Evolutionary conservation across 495 filamentous ascomycete genomes (phyloP).

Genomic region (Daldinia caldariorum): DNA sequence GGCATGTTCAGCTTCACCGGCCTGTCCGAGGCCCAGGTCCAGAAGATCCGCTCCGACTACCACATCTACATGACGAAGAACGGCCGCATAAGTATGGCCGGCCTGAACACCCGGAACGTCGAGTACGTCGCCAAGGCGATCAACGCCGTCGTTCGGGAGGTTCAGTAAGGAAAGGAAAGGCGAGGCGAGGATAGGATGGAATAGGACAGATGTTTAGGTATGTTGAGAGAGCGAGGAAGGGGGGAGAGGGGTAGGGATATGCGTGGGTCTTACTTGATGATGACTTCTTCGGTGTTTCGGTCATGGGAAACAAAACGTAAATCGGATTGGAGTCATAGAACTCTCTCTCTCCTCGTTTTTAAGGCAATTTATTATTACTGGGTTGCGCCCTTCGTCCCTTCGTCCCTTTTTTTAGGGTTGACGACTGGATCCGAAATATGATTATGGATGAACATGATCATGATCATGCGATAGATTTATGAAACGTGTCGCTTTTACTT

Average conservation of each 20-base stretch:
- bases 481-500: neutral
- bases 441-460: slow-evolving; percentile 11
- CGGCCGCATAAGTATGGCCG: slow-evolving; percentile 95
- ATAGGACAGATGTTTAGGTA: no score
- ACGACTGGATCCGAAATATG: slow-evolving; percentile 21
- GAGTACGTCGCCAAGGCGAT: slow-evolving; percentile 92
- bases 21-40: slow-evolving; percentile 84
- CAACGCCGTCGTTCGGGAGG: slow-evolving; percentile 81
- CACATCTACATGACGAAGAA: slow-evolving; percentile 99
- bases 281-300: slow-evolving; percentile 23
- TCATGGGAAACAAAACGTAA: slow-evolving; percentile 25
- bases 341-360: slow-evolving; percentile 27
- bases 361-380: slow-evolving; percentile 17
- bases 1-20: slow-evolving; percentile 99
- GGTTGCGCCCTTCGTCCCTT: slow-evolving; percentile 14
- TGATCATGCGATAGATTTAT: slow-evolving; percentile 19
- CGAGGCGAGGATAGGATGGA: neutral
- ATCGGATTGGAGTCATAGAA: slow-evolving; percentile 16
- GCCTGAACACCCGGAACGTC: slow-evolving; percentile 88
- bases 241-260: no score
- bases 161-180: slow-evolving; percentile 36
- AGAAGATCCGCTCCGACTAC: slow-evolving; percentile 76
- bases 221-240: no score
- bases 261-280: neutral
- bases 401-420: no score